Base-by-base conservation (phyloP, 2,329 filamentous ascomycete genomes). In the Diplodia sapinea region DNA sequence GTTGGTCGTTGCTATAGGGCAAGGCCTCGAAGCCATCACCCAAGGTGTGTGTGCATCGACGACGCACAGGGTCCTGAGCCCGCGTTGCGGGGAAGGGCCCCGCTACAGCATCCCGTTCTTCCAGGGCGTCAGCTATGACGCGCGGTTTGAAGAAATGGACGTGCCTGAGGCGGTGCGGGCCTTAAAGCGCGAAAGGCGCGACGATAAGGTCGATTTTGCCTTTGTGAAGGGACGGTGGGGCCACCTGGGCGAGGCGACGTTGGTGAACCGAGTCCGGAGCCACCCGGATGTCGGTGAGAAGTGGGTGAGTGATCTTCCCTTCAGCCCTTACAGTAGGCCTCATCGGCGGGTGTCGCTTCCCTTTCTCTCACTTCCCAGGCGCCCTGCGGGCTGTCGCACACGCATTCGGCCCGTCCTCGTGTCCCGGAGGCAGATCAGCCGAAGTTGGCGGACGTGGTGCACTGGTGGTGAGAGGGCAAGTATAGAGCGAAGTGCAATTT, bases 41-140 rank as follows among this genome's bases (percentile, higher is more conserved):
- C 88, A 88, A 70, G 93, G 93, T 38, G 92, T 95, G 2, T 95
- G 92, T 77, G 88, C 90, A 71, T 81, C 88, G 70, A 96, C 93
- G 2, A 95, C 92, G 50, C 93, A 96, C 78, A 86, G 92, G 11
- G 93, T 96, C 43, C 82, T 95, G n/a, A 91, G 87, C 36, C 92
- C 92, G 0, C 75, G 81, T 1, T 86, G 87, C 8, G 92, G 91
- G 13, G 81, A 86, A 11, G 93, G 92, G 4, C 84, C 92, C 38
- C 84, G 93, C 66, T 94, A 89, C 81, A 91, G 88, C 8, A 90
- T 96, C 57, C 93, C 93, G 0, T 96, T 96, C 80, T 96, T 96
- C 81, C 93, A 95, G 77, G 93, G 93, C 26, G 91, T 96, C 69
- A 88, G 88, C 73, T 88, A 92, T 68, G 91, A 93, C 76, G 88